Evolutionary conservation across 176 grass and related monocot species (phyloP).

Genomic region (Rhynchospora breviuscula): DNA sequence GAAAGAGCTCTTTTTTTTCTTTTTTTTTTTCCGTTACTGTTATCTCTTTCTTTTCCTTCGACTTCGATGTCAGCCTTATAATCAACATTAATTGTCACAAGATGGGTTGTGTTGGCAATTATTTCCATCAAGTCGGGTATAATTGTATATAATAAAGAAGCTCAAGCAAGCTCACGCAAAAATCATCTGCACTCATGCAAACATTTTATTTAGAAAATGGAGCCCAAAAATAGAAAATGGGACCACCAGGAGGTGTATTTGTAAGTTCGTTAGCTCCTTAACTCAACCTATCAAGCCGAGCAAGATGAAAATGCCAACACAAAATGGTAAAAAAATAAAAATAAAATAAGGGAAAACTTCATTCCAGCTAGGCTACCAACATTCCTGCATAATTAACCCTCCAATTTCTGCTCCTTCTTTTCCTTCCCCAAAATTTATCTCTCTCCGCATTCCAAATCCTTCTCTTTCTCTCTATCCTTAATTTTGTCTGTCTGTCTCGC

Average conservation of each 20-base stretch:
- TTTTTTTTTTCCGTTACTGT: too few relatives aligned
- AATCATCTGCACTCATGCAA: not conserved
- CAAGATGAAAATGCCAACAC: not conserved
- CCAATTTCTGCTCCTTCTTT: constrained; percentile 17
- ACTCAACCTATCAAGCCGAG: constrained; percentile 8
- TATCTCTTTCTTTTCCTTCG: not conserved
- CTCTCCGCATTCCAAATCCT: constrained; percentile 25
- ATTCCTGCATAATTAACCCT: not conserved
- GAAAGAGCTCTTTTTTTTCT: too few relatives aligned
- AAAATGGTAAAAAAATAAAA: not conserved
- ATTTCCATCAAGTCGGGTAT: not conserved
- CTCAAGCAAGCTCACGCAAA: not conserved
- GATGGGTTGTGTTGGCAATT: not conserved
- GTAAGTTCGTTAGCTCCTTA: constrained; percentile 23
- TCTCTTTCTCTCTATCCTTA: constrained; percentile 7
- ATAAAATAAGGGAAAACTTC: not conserved
- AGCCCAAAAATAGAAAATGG: constrained; percentile 9
- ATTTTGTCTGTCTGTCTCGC: not conserved
- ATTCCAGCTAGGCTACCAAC: constrained; percentile 6
- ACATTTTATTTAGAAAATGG: not conserved
- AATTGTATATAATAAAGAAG: not conserved
- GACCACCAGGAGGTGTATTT: not conserved
- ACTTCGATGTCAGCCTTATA: not conserved
- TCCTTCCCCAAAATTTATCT: constrained; percentile 24
- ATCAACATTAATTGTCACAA: not conserved